Evolutionary conservation across 495 filamentous ascomycete genomes (phyloP).

Genomic region (Trichoderma erinaceum): DNA sequence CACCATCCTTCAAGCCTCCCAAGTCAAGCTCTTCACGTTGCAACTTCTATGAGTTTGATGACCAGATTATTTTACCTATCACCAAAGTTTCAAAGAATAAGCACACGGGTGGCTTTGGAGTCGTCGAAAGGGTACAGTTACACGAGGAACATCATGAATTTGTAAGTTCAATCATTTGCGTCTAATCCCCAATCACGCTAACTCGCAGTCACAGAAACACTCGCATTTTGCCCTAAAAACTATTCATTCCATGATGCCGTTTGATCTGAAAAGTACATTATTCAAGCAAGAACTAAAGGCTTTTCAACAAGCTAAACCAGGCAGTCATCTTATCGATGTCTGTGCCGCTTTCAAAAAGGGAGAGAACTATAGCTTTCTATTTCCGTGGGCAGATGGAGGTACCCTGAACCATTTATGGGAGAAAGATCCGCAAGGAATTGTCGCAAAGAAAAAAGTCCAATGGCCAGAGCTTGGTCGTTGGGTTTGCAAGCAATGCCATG

Average conservation of each 20-base stretch:
- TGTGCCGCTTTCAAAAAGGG: conserved; percentile 2
- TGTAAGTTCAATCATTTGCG: not conserved
- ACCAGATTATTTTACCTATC: not conserved
- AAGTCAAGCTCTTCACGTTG: not conserved
- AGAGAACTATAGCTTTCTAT: not conserved
- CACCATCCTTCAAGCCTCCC: not conserved
- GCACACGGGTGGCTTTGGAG: not conserved
- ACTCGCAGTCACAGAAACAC: not conserved
- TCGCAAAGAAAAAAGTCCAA: not conserved
- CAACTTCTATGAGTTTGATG: not conserved
- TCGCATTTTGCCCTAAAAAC: not conserved
- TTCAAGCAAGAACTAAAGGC: not conserved
- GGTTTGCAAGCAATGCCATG: not conserved
- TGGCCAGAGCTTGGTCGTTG: not conserved
- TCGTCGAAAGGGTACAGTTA: not conserved
- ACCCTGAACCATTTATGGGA: not conserved
- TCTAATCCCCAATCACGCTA: not conserved
- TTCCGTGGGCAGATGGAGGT: not conserved
- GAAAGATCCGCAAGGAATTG: not conserved
- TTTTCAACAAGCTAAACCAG: not conserved
- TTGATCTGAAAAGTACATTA: not conserved
- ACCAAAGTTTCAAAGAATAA: not conserved
- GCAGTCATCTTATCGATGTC: not conserved
- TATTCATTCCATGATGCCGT: not conserved
- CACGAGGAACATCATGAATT: not conserved